Evolutionary conservation across 75 land plant genomes (phyloP), one percentile per base, ranked within the genome.

Genomic region (Selaginella moellendorffii): DNA sequence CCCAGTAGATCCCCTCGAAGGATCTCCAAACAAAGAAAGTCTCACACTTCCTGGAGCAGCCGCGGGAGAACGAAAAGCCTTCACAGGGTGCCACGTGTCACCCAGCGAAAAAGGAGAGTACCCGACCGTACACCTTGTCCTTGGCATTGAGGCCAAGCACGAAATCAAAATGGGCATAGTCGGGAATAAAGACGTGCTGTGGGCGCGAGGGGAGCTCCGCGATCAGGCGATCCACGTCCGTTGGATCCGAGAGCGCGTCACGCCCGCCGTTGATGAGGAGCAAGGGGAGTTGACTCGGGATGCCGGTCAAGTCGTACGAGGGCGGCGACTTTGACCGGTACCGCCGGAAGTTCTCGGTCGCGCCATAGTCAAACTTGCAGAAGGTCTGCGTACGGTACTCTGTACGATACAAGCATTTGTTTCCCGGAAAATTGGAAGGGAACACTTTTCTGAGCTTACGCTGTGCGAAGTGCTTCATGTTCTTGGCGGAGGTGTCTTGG

Each of bases 231-330:
- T 62, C n/a, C 51, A 74, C 76, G 54, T 74, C 76, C 20, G 26
- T 54, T 26, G 71, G 62, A 69, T 68, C 71, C 1, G 76, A 62
- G 27, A 74, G 29, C 1, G 65, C 71, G 58, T 74, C 76, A 19
- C 60, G 53, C 30, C 76, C 76, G 14, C 27, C 46, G 31, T 21
- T 26, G 53, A 69, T 60, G 25, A 74, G 27, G 1, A 74, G 19
- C 54, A 64, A 23, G 19, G 28, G 54, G 30, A 24, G 54, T 28
- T 26, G 23, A 1, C 51, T 1, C 24, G 76, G 71, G 27, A 74
- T 64, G 22, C 26, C 51, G 19, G 66, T 26, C 31, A 74, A 21
- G 46, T 53, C 18, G 26, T 74, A 74, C 0, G 27, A 28, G 21
- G 76, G 76, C 26, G 76, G 71, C 27, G 0, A 20, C 1, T 30